Base-by-base conservation (phyloP, 202 grass and related monocot genomes). In the Zoysia matrella region DNA sequence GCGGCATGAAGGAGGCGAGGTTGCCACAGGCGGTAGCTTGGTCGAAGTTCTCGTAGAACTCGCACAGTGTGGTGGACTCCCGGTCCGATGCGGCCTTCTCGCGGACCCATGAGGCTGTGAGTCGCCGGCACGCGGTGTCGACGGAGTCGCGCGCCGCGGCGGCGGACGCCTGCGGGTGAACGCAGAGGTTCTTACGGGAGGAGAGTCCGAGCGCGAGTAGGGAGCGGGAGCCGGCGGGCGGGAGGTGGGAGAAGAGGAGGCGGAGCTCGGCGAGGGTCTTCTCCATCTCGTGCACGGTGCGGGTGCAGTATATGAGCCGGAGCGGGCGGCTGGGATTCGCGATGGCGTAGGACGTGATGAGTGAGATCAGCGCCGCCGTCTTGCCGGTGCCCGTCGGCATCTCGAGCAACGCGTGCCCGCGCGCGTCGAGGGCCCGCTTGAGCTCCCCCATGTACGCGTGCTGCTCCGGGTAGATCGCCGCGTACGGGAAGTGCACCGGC, bases 231-330 rank as follows among this genome's bases (percentile, higher is more conserved):
- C 80, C 75, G 36, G 86, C 4, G 5, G 80, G 50, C 1, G 94
- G 94, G 57, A 97, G 86, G 83, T 94, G 85, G 11, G 81, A 69
- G 74, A 85, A 81, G 70, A 98, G 88, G 75, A 98, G 90, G 53
- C 92, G 90, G 76, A 98, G 92, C 84, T 98, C 92, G 69, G 92
- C 83, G 13, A 98, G 90, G 67, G 90, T 98, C 67, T 94, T 98
- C 86, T 98, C 95, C 92, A 98, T 98, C 92, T 98, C 92, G 80
- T 98, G 95, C 45, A 98, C 95, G 71, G 95, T 98, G 88, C 92
- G 92, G 65, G 95, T 98, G 82, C 95, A 98, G 92, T 98, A 98
- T 82, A 98, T 51, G 68, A 98, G 90, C 64, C 91, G 93, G 58
- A 98, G 84, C 11, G 83, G 86, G 60, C 77, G 73, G 54, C 74